Conservation (phyloP, 1,284 basidiomycete species). For the Singerocomus inundabilis region DNA sequence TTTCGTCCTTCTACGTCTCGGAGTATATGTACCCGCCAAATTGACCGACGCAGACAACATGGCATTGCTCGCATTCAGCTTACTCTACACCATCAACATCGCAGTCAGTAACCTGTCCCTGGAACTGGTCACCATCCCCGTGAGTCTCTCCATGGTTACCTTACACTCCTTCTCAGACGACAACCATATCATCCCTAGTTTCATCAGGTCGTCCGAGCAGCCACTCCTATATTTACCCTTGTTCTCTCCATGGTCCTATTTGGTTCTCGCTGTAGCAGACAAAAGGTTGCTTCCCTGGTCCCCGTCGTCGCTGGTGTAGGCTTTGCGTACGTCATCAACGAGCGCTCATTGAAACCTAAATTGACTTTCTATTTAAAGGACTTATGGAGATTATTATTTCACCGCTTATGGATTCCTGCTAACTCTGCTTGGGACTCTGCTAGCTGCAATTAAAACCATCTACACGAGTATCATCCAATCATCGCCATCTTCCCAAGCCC, state of each 20-base stretch:
- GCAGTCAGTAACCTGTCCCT: slow-evolving; percentile 89
- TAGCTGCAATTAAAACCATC: slow-evolving; percentile 90
- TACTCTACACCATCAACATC: slow-evolving; percentile 90
- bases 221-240: slow-evolving; percentile 89
- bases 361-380: slow-evolving; percentile 43
- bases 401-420: slow-evolving; percentile 79
- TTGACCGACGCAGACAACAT: slow-evolving; percentile 57
- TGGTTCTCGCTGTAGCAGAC: slow-evolving; percentile 47
- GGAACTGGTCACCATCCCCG: slow-evolving; percentile 86
- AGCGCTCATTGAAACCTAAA: not conserved
- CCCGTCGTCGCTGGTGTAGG: slow-evolving; percentile 91
- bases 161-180: not conserved
- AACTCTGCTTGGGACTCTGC: slow-evolving; percentile 82
- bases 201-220: slow-evolving; percentile 92
- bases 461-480: slow-evolving; percentile 81
- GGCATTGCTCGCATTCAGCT: slow-evolving; percentile 75
- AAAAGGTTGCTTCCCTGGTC: slow-evolving; percentile 72
- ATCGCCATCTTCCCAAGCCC: slow-evolving; percentile 25
- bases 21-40: slow-evolving; percentile 61
- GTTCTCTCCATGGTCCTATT: slow-evolving; percentile 64
- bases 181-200: slow-evolving; percentile 50
- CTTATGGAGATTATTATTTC: slow-evolving; percentile 90
- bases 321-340: slow-evolving; percentile 71
- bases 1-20: slow-evolving; percentile 58
- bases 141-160: slow-evolving; percentile 40